These are phyloP conservation scores for Skeletonema tropicum DNA, from an alignment of 108 stramenopile genomes.

Conservation along the genomic window DNA sequence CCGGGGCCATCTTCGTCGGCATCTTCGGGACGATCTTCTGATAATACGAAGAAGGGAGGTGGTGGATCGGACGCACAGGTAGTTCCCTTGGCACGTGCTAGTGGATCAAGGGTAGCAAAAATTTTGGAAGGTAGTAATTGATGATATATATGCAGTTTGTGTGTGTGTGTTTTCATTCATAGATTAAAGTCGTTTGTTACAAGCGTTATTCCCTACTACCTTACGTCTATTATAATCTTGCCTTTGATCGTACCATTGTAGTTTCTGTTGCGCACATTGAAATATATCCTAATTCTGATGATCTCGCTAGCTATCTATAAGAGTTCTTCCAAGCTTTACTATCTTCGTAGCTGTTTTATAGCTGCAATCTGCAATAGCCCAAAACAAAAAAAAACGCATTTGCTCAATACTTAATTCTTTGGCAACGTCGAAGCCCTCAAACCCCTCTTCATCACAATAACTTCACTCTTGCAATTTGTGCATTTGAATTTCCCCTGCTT, in stretches of 20 bases:
- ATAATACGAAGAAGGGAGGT: background rate
- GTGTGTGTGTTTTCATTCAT: background rate
- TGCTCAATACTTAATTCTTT: conserved; percentile 34
- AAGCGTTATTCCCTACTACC: background rate
- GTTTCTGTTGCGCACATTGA: background rate
- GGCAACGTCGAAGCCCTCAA: conserved; percentile 83
- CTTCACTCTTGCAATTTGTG: conserved; percentile 72
- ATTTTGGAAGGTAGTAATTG: conserved; percentile 48
- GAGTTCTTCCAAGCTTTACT: no score
- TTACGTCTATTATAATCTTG: conserved; percentile 6
- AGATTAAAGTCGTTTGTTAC: background rate
- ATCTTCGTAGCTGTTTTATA: background rate
- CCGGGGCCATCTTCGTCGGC: background rate
- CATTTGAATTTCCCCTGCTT: conserved; percentile 76
- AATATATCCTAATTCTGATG: background rate
- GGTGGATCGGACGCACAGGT: conserved; percentile 19
- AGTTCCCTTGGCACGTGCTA: conserved; percentile 70
- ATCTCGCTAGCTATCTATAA: background rate
- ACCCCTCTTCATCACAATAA: conserved; percentile 74
- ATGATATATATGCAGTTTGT: conserved; percentile 12
- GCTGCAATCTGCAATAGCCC: background rate
- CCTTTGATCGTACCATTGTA: background rate
- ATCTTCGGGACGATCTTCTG: conserved; percentile 13
- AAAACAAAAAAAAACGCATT: no score
- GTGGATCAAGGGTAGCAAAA: conserved; percentile 71